Percentiles rank a stretch among this genome's conserved stretches.
Evolutionary conservation across 768 basidiomycete species (phyloP).

Genomic region (Artomyces pyxidatus): DNA sequence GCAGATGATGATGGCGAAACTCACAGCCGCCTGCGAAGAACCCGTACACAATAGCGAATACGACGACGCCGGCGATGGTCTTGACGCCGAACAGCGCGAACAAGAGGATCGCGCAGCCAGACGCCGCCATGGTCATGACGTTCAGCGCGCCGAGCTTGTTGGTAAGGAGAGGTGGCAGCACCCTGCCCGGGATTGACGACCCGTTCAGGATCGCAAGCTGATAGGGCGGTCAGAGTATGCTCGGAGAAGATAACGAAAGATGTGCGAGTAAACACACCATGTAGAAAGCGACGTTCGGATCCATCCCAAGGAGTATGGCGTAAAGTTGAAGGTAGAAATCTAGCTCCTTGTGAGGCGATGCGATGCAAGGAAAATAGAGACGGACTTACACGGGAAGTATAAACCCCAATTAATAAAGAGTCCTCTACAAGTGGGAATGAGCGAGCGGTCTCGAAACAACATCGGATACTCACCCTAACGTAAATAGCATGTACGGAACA

Average conservation of each 20-base stretch:
- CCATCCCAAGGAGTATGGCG: constrained; percentile 13
- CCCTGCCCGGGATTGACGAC: constrained; percentile 49
- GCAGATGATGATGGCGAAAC: neutral
- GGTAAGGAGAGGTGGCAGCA: no score
- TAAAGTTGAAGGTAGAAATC: constrained; percentile 21
- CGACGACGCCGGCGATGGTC: no score
- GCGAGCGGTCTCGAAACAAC: neutral
- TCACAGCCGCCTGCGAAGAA: no score
- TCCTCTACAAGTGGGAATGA: neutral
- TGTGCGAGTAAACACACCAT: constrained; percentile 11
- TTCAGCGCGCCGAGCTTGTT: no score
- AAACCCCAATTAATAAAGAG: constrained; percentile 13
- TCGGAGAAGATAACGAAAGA: neutral
- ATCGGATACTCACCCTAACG: constrained; percentile 11
- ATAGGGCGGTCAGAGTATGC: constrained; percentile 8
- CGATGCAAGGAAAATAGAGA: constrained; percentile 16
- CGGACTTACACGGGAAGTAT: constrained; percentile 18
- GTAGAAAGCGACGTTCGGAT: constrained; percentile 17
- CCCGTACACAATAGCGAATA: no score
- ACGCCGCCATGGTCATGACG: no score
- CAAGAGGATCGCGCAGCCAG: no score
- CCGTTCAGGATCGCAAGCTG: constrained; percentile 47
- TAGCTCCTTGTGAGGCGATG: neutral
- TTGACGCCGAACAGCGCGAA: no score
- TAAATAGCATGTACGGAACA: constrained; percentile 14